Base-by-base conservation (phyloP, 2,329 filamentous ascomycete genomes). In the Hypocreales sp. region DNA sequence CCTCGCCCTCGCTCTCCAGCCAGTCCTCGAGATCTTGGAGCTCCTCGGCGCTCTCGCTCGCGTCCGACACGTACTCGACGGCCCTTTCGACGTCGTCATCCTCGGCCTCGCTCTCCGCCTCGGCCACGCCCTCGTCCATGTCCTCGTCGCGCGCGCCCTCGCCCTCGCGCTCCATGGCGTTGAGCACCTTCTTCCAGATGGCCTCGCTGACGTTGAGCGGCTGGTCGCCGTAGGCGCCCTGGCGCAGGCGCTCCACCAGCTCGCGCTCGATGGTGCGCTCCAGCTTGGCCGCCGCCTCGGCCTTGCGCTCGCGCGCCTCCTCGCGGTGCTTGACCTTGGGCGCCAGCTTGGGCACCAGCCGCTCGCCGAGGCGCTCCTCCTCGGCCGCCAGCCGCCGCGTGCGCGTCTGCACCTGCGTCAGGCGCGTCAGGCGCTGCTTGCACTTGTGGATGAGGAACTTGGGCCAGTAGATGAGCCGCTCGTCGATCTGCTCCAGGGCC, bases 161-260 rank as follows among this genome's bases (percentile, higher is more conserved):
- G 32, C 87, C 86, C 41, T 79, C 78, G 40, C 79, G 70, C 66
- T 98, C 90, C 54, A 98, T 65, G 4, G 83, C 83, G 35, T 76
- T 74, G 41, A 98, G 72, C 7, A 98, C 90, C 67, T 86, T 92
- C 68, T 92, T 92, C 90, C 90, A 98, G 35, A 98, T 83, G 10
- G 71, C 67, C 51, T 94, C 84, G 52, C 92, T 90, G 27, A 93
- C 86, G 48, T 98, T 98, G 38, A 98, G 64, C 22, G 90, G 90
- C 48, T 82, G 73, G 43, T 95, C 86, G 29, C 90, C 90, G 53
- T 98, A 95, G 4, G 86, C 86, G 24, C 90, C 90, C 46, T 83
- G 86, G 38, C 86, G 69, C 52, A 98, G 58, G 41, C 90, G 67
- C 56, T 95, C 83, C 41, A 98, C 79, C 39, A 98, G 64, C 56